Percentiles rank a stretch among this genome's conserved stretches.
Conservation (phyloP, 176 grass and related monocot genomes). For the Lolium rigidum region DNA sequence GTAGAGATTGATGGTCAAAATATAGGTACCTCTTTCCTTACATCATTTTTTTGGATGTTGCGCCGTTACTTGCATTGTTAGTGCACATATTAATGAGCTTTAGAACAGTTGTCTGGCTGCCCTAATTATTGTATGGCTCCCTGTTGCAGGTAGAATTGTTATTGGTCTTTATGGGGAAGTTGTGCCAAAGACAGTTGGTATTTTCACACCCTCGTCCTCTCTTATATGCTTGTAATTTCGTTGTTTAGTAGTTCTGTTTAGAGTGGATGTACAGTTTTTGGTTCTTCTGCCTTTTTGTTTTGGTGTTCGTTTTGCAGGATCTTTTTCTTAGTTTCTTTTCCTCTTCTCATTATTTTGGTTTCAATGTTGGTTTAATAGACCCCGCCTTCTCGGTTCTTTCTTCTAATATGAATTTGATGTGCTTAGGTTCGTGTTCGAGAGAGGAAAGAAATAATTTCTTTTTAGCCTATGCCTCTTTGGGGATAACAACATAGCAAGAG, state of each 20-base stretch:
- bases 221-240: background rate
- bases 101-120: background rate
- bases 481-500: background rate
- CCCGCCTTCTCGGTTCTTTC: background rate
- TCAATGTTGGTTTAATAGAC: background rate
- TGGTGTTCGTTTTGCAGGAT: background rate
- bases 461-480: background rate
- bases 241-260: background rate
- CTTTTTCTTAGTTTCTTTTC: background rate
- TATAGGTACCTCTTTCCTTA: conserved; percentile 62
- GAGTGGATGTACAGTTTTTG: background rate
- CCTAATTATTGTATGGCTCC: background rate
- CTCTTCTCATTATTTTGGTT: background rate
- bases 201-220: conserved; percentile 20
- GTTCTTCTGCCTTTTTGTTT: background rate
- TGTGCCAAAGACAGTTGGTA: conserved; percentile 95
- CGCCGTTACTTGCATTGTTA: background rate
- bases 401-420: background rate
- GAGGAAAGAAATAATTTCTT: background rate
- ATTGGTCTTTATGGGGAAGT: conserved; percentile 84
- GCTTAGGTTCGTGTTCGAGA: background rate
- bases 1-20: conserved; percentile 87
- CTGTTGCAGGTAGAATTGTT: conserved; percentile 85
- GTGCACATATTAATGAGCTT: background rate
- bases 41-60: background rate